Evolutionary conservation across 2,329 filamentous ascomycete genomes (phyloP).

Genomic region (Calonectria ilicicola): DNA sequence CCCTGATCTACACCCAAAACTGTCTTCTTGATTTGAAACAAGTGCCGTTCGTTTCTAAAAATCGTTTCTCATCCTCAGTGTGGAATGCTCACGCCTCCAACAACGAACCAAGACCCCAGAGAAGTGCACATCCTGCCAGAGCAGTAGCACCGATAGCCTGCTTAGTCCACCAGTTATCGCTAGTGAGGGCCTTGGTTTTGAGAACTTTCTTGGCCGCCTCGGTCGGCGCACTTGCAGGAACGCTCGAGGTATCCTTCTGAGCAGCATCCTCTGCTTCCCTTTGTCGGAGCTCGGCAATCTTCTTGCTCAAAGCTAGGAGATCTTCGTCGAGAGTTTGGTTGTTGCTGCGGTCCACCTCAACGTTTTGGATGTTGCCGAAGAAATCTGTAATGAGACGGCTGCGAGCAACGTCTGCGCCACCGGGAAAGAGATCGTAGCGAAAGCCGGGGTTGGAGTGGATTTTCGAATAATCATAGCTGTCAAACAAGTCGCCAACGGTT

Average conservation of each 20-base stretch:
- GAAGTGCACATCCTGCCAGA: conserved; percentile 69
- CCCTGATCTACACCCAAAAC: background rate
- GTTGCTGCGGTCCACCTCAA: conserved; percentile 81
- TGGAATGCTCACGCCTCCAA: conserved; percentile 50
- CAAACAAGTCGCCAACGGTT: conserved; percentile 93
- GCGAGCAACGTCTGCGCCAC: conserved; percentile 81
- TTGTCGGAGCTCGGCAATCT: conserved; percentile 66
- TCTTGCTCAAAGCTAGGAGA: conserved; percentile 78
- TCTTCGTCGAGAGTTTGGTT: conserved; percentile 76
- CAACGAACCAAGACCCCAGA: conserved; percentile 70
- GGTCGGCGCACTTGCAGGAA: conserved; percentile 44
- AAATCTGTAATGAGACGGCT: conserved; percentile 93
- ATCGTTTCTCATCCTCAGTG: background rate
- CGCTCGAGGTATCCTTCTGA: conserved; percentile 41
- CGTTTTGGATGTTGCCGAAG: conserved; percentile 97
- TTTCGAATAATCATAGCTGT: conserved; percentile 94
- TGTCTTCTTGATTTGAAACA: background rate
- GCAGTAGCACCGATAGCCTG: conserved; percentile 72
- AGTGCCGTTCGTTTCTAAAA: background rate
- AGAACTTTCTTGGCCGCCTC: conserved; percentile 46
- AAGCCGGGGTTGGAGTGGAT: conserved; percentile 95
- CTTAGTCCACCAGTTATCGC: conserved; percentile 76
- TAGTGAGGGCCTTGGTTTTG: conserved; percentile 69
- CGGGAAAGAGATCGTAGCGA: conserved; percentile 93
- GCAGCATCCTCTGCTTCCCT: conserved; percentile 57